Evolutionary conservation across 805 yeast genomes (phyloP).

Genomic region (Candida caryicola): DNA sequence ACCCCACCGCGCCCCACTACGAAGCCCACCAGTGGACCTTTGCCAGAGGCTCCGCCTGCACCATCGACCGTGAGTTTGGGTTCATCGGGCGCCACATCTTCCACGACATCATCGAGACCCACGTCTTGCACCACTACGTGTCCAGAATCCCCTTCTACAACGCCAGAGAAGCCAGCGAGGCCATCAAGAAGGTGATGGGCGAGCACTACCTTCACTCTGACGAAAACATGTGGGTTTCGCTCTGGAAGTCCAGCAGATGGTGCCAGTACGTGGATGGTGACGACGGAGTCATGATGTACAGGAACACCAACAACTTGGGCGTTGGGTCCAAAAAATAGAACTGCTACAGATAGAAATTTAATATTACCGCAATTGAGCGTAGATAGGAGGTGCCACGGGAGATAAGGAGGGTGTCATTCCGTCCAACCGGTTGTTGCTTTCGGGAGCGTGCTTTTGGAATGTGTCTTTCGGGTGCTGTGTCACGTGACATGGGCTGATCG

Average conservation of each 20-base stretch:
- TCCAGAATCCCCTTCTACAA: constrained; percentile 56
- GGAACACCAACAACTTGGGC: constrained; percentile 50
- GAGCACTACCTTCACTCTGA: constrained; percentile 47
- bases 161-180: constrained; percentile 52
- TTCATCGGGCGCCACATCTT: constrained; percentile 55
- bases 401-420: too few relatives aligned
- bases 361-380: too few relatives aligned
- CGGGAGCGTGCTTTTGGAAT: too few relatives aligned
- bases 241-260: constrained; percentile 57
- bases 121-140: constrained; percentile 54
- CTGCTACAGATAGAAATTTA: neutral
- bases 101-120: constrained; percentile 60
- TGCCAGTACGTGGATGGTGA: constrained; percentile 73
- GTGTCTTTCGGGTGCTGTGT: too few relatives aligned
- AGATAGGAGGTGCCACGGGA: too few relatives aligned
- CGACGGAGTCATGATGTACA: constrained; percentile 64
- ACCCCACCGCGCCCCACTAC: constrained; percentile 59
- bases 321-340: constrained; percentile 11
- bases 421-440: too few relatives aligned
- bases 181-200: constrained; percentile 52
- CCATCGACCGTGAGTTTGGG: constrained; percentile 61
- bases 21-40: constrained; percentile 56
- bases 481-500: too few relatives aligned
- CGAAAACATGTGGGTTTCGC: constrained; percentile 55
- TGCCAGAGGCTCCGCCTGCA: constrained; percentile 66